These are phyloP conservation scores for Ceratocystis ficicola DNA, from an alignment of 2,329 filamentous ascomycete genomes.

Conservation along the genomic window DNA sequence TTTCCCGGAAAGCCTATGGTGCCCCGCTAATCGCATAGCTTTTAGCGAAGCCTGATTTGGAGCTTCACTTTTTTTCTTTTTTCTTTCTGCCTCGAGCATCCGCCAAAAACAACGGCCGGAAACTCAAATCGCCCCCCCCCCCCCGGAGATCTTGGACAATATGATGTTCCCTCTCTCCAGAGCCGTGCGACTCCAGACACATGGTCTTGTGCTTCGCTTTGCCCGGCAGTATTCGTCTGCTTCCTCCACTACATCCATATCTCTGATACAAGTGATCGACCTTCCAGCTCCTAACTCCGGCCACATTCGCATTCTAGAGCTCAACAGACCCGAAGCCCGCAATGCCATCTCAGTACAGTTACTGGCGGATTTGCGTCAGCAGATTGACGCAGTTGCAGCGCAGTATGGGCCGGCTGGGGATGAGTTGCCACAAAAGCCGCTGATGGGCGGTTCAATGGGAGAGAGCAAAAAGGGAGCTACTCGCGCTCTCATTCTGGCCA, in stretches of 20 bases:
- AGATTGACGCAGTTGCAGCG: conserved; percentile 59
- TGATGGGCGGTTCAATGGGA: conserved; percentile 37
- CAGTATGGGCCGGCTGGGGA: conserved; percentile 51
- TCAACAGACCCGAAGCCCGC: conserved; percentile 72
- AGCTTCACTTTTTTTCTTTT: neutral
- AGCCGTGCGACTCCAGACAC: neutral
- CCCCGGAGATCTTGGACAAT: neutral
- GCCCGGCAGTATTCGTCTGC: conserved; percentile 35
- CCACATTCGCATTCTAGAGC: conserved; percentile 73
- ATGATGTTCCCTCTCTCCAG: conserved; percentile 5
- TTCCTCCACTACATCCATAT: conserved; percentile 29
- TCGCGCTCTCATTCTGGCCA: conserved; percentile 70
- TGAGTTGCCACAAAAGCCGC: conserved; percentile 34
- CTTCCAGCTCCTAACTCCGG: conserved; percentile 68
- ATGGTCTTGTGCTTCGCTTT: conserved; percentile 4
- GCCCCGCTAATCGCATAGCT: neutral
- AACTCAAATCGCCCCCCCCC: neutral
- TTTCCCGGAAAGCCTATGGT: neutral
- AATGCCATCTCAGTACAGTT: conserved; percentile 82
- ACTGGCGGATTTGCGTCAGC: conserved; percentile 55
- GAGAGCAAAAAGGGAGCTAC: conserved; percentile 46
- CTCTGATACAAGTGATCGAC: conserved; percentile 57
- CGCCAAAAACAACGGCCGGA: neutral
- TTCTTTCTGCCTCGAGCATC: neutral
- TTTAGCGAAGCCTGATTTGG: neutral